Evolutionary conservation across 176 grass and related monocot species (phyloP).

Genomic region (Elymus sibiricus): DNA sequence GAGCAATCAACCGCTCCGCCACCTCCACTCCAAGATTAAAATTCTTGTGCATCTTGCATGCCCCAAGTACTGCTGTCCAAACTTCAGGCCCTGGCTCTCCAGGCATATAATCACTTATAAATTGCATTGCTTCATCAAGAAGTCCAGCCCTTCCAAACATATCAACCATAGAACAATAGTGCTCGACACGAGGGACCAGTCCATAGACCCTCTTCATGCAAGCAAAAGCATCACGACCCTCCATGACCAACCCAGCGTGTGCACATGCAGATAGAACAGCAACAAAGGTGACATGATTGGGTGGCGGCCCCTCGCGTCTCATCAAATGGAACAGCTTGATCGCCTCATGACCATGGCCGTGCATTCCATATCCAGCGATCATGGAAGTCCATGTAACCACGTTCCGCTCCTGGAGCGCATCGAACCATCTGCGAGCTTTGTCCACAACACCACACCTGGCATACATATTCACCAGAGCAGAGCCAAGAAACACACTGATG

Average conservation of each 20-base stretch:
- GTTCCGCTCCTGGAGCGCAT: constrained; percentile 47
- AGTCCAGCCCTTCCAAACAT: constrained; percentile 80
- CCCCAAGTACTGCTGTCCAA: constrained; percentile 80
- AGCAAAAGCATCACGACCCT: constrained; percentile 51
- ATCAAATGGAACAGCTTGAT: constrained; percentile 60
- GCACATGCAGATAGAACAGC: constrained; percentile 73
- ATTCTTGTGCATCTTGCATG: constrained; percentile 84
- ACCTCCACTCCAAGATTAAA: constrained; percentile 51
- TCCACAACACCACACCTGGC: constrained; percentile 63
- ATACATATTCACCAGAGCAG: constrained; percentile 83
- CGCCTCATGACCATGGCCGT: constrained; percentile 56
- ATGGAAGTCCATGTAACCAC: constrained; percentile 74
- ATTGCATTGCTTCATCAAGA: constrained; percentile 58
- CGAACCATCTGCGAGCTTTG: constrained; percentile 55
- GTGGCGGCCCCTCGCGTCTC: constrained; percentile 32
- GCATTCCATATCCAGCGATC: constrained; percentile 82
- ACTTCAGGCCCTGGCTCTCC: constrained; percentile 49
- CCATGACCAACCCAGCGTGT: constrained; percentile 58
- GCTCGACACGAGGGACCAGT: constrained; percentile 61
- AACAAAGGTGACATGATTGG: constrained; percentile 87
- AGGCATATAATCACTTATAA: constrained; percentile 54
- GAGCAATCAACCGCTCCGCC: constrained; percentile 50
- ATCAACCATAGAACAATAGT: constrained; percentile 87
- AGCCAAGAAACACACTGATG: constrained; percentile 58
- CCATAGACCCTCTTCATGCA: constrained; percentile 62